Conservation (phyloP, 2,329 filamentous ascomycete genomes). For the Fragosphaeria purpurea region DNA sequence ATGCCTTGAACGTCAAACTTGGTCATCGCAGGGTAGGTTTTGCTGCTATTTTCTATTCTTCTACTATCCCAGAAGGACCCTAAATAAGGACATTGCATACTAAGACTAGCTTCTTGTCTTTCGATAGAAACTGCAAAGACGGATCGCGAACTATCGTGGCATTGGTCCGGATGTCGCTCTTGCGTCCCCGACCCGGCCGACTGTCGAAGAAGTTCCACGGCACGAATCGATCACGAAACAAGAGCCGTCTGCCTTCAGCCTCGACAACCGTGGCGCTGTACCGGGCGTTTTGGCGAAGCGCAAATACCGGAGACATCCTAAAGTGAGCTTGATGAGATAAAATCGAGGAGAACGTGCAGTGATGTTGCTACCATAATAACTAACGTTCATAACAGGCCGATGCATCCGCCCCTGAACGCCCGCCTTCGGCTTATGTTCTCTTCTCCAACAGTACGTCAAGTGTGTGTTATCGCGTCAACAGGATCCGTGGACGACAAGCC, state of each 20-base stretch:
- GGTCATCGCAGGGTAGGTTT: constrained; percentile 64
- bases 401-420: constrained; percentile 68
- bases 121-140: constrained; percentile 66
- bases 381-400: constrained; percentile 45
- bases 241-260: constrained; percentile 14
- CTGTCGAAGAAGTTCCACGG: constrained; percentile 46
- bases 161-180: constrained; percentile 44
- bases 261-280: constrained; percentile 33
- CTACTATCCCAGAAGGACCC: no score
- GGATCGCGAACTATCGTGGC: constrained; percentile 65
- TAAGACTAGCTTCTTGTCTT: not conserved
- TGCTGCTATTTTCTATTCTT: no score
- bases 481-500: no score
- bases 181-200: constrained; percentile 37
- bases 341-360: no score
- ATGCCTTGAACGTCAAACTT: constrained; percentile 65
- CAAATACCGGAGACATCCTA: constrained; percentile 70
- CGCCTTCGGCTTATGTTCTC: constrained; percentile 73
- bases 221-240: constrained; percentile 26
- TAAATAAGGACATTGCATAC: not conserved
- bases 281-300: constrained; percentile 47
- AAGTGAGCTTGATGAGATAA: constrained; percentile 35
- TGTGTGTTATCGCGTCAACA: not conserved
- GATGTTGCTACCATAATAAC: no score
- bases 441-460: constrained; percentile 63